Conservation (phyloP, 352 stramenopile species). For the Phytophthora citrophthora region DNA sequence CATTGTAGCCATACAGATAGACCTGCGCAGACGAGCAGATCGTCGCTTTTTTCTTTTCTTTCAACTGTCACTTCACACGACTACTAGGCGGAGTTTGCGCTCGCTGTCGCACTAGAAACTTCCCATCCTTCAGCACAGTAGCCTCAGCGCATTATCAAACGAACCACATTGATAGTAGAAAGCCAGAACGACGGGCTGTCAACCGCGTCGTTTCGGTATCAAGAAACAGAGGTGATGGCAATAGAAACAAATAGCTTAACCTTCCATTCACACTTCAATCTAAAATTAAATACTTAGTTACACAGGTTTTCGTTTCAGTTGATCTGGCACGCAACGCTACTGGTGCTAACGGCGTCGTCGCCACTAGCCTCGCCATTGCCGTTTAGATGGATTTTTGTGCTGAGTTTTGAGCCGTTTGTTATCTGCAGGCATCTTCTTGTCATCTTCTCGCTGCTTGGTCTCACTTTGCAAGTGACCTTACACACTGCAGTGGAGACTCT, state of each 20-base stretch:
- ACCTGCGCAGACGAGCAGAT: neutral
- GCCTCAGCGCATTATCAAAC: constrained; percentile 6
- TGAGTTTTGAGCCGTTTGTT: neutral
- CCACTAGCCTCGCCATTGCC: constrained; percentile 7
- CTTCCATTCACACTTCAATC: neutral
- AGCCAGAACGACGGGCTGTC: constrained; percentile 5
- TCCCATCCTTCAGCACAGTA: neutral
- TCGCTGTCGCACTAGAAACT: constrained; percentile 12
- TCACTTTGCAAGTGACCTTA: constrained; percentile 31
- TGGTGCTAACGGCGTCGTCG: neutral
- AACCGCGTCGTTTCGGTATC: constrained; percentile 25
- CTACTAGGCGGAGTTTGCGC: neutral
- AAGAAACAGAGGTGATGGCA: neutral
- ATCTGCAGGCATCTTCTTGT: constrained; percentile 2
- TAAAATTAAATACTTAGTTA: neutral
- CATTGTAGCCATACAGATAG: too few species aligned
- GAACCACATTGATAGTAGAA: neutral
- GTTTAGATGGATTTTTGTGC: constrained; percentile 22
- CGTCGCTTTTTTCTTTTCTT: neutral
- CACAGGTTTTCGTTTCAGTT: constrained; percentile 17
- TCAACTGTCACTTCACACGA: neutral
- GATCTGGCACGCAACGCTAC: constrained; percentile 12
- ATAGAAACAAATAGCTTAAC: neutral
- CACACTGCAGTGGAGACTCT: constrained; percentile 13
- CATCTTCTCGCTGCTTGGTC: constrained; percentile 21